Evolutionary conservation across 2,329 filamentous ascomycete species (phyloP).

Genomic region (Cadophora malorum): DNA sequence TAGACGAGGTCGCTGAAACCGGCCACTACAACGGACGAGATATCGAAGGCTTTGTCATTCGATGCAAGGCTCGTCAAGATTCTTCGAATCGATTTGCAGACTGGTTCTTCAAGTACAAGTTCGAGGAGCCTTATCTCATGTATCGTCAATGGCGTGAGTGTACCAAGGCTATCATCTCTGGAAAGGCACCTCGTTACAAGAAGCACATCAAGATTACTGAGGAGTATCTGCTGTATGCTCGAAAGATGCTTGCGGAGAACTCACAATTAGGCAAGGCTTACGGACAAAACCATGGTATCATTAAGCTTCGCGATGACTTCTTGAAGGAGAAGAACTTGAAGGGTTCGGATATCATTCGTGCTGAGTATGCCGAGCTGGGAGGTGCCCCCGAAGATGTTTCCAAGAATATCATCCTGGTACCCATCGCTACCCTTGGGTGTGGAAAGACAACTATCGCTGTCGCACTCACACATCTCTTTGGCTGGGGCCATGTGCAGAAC

Average conservation of each 20-base stretch:
- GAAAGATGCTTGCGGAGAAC: slow-evolving; percentile 72
- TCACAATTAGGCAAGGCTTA: slow-evolving; percentile 74
- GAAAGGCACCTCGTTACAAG: slow-evolving; percentile 75
- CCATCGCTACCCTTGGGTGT: slow-evolving; percentile 92
- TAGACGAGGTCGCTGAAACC: slow-evolving; percentile 85
- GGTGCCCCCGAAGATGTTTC: slow-evolving; percentile 60
- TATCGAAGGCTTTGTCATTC: slow-evolving; percentile 95
- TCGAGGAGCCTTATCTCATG: slow-evolving; percentile 98
- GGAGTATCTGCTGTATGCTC: slow-evolving; percentile 85
- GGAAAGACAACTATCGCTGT: slow-evolving; percentile 94
- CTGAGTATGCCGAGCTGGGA: slow-evolving; percentile 65
- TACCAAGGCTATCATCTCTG: slow-evolving; percentile 85
- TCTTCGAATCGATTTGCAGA: slow-evolving; percentile 69
- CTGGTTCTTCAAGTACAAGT: slow-evolving; percentile 99
- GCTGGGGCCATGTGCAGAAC: slow-evolving; percentile 94
- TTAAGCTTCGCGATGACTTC: slow-evolving; percentile 87
- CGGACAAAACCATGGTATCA: slow-evolving; percentile 92
- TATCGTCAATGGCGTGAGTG: slow-evolving; percentile 98
- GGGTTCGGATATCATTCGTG: slow-evolving; percentile 84
- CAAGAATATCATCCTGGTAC: slow-evolving; percentile 79
- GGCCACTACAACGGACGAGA: slow-evolving; percentile 90
- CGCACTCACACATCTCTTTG: slow-evolving; percentile 81
- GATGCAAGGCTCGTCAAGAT: slow-evolving; percentile 72
- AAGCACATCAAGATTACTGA: slow-evolving; percentile 92
- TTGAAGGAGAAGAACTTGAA: slow-evolving; percentile 82